Conservation (phyloP, 495 filamentous ascomycete species). For the Penicillium canariense region DNA sequence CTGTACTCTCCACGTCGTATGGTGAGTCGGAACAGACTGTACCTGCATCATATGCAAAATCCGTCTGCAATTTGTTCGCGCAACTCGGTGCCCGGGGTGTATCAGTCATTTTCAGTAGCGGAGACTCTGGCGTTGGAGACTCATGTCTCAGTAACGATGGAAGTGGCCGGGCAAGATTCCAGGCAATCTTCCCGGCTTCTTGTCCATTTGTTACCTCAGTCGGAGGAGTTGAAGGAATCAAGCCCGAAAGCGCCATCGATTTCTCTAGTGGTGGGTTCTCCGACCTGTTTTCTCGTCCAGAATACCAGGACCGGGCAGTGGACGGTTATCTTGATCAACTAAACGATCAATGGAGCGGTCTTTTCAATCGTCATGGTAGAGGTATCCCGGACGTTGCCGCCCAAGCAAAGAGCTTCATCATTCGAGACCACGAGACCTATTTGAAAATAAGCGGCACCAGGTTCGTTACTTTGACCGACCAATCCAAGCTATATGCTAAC, state of each 20-base stretch:
- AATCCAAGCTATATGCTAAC: neutral
- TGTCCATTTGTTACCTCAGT: constrained; percentile 82
- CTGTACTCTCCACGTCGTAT: constrained; percentile 74
- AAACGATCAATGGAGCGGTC: constrained; percentile 37
- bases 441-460: constrained; percentile 42
- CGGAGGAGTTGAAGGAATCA: constrained; percentile 61
- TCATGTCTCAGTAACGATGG: constrained; percentile 68
- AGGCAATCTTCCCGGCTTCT: constrained; percentile 69
- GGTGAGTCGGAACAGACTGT: constrained; percentile 43
- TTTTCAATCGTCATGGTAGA: constrained; percentile 61
- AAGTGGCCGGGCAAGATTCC: constrained; percentile 56
- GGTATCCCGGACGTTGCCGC: constrained; percentile 72
- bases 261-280: constrained; percentile 73
- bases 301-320: constrained; percentile 62
- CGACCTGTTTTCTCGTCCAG: constrained; percentile 60
- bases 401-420: constrained; percentile 42
- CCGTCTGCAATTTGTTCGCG: constrained; percentile 69
- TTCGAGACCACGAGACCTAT: constrained; percentile 38
- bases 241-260: constrained; percentile 52
- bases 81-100: constrained; percentile 72
- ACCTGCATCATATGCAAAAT: constrained; percentile 59
- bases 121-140: constrained; percentile 62
- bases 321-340: constrained; percentile 48
- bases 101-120: constrained; percentile 68
- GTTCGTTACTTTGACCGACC: constrained; percentile 21